Evolutionary conservation across 805 yeast species (phyloP).

Genomic region (Saccharomycodes ludwigii): DNA sequence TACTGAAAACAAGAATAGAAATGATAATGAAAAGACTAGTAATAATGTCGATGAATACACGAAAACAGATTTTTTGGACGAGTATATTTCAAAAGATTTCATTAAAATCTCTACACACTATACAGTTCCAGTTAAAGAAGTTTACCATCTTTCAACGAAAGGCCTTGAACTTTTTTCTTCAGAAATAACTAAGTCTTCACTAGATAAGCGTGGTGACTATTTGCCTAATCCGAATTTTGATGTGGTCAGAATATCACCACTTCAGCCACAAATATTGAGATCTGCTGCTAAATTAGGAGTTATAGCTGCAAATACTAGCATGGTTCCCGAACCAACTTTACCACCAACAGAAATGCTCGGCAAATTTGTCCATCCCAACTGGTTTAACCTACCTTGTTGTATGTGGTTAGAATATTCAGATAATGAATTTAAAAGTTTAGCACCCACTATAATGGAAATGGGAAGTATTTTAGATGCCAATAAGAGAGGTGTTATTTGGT

Average conservation of each 20-base stretch:
- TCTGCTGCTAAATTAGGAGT: conserved; percentile 32
- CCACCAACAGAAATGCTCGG: conserved; percentile 43
- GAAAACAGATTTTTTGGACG: conserved; percentile 24
- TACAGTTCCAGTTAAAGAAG: conserved; percentile 46
- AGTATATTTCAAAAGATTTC: conserved; percentile 43
- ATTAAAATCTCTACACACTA: conserved; percentile 44
- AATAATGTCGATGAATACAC: conserved; percentile 20
- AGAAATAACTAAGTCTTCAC: conserved; percentile 48
- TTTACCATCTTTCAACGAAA: conserved; percentile 44
- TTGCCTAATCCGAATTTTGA: conserved; percentile 53
- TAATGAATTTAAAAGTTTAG: conserved; percentile 40
- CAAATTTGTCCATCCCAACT: conserved; percentile 46
- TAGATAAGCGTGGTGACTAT: conserved; percentile 62
- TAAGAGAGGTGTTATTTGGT: conserved; percentile 39
- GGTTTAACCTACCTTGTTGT: conserved; percentile 53
- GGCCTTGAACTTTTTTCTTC: conserved; percentile 77
- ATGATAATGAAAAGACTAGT: conserved; percentile 11
- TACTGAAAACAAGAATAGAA: conserved; percentile 8
- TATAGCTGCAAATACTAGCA: conserved; percentile 31
- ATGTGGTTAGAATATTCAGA: conserved; percentile 48
- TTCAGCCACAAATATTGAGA: conserved; percentile 21
- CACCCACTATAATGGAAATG: conserved; percentile 53
- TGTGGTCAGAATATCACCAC: conserved; percentile 58
- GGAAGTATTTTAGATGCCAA: conserved; percentile 40
- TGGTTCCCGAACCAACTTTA: conserved; percentile 35